Percentiles rank a stretch among this genome's conserved stretches.
Conservation (phyloP, 352 stramenopile genomes). For the Thraustochytrium striatum region DNA sequence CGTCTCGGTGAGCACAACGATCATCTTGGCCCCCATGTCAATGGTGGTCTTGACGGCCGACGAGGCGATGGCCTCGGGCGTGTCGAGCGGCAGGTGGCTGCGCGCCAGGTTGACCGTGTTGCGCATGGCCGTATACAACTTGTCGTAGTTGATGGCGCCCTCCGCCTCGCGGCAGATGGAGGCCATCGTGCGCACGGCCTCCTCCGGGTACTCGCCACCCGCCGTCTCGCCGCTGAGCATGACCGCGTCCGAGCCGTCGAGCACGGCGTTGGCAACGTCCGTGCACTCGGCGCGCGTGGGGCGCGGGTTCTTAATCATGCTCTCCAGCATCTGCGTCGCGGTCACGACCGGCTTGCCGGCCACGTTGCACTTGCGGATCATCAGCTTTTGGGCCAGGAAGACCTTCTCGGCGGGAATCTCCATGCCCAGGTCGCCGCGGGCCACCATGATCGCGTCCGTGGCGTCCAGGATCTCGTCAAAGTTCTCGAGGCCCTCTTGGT, state of each 20-base stretch:
- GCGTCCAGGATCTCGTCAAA: slow-evolving; percentile 92
- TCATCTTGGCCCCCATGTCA: slow-evolving; percentile 90
- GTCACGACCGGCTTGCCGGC: slow-evolving; percentile 73
- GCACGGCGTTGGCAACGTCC: slow-evolving; percentile 97
- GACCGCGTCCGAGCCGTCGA: slow-evolving; percentile 93
- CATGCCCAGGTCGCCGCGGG: slow-evolving; percentile 77
- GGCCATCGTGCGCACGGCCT: slow-evolving; percentile 91
- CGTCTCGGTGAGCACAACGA: slow-evolving; percentile 92
- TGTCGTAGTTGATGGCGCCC: slow-evolving; percentile 78
- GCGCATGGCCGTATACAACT: slow-evolving; percentile 58
- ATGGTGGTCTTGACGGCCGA: slow-evolving; percentile 95
- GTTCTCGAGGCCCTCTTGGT: slow-evolving; percentile 80
- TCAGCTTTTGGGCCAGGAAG: slow-evolving; percentile 80
- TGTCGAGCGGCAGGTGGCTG: slow-evolving; percentile 37
- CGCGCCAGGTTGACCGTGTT: slow-evolving; percentile 4
- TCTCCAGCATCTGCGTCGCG: slow-evolving; percentile 76
- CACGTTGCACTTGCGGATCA: slow-evolving; percentile 76
- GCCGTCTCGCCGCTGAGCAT: slow-evolving; percentile 98
- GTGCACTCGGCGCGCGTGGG: slow-evolving; percentile 97
- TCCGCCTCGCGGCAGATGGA: slow-evolving; percentile 85
- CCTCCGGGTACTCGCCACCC: slow-evolving; percentile 89
- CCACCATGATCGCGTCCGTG: slow-evolving; percentile 90
- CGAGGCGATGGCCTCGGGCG: slow-evolving; percentile 84
- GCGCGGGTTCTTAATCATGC: slow-evolving; percentile 85
- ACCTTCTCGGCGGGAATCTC: slow-evolving; percentile 84